Evolutionary conservation across 2,329 filamentous ascomycete genomes (phyloP), one percentile per base, ranked within the genome.

Genomic region (Colletotrichum cordylinicola): DNA sequence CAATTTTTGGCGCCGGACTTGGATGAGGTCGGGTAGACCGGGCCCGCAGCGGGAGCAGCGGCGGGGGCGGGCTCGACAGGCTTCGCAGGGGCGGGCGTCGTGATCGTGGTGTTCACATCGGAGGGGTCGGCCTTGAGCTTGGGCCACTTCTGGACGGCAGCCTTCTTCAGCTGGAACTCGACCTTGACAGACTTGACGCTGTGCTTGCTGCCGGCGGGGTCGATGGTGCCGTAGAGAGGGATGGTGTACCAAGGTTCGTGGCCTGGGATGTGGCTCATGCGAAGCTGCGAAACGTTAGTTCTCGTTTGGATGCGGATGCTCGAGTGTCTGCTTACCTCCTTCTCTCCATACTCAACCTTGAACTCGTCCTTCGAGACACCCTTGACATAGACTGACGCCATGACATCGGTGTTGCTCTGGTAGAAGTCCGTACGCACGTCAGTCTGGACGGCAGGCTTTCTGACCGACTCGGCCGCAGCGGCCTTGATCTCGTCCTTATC

Each of bases 21-120:
- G 15, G 96, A 97, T 1, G 96, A 98, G 0, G 96, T 96, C 1
- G 97, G 96, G 82, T 98, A 98, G 0, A 89, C 85, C 0, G 94
- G 94, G 18, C 69, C 82, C 16, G 35, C 74, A 70, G 73, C 33
- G 56, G 65, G 3, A 35, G 33, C 24, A 27, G 24, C 24, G 3
- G 24, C 75, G 66, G 67, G 64, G 24, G 69, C 61, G 64, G 77
- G 39, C 55, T 66, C 52, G 4, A 56, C 39, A 24, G 55, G 56
- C 39, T 76, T 70, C 35, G 70, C 37, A n/a, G 76, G 35, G 29
- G 79, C 62, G 8, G 58, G 58, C 10, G 31, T 35, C 31, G 31
- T 24, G 21, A 18, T 10, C 1, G 68, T 33, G 31, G 76, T 35
- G n/a, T 24, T 52, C 43, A 52, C 43, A n/a, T 79, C 48, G 6